Conservation (phyloP, 169 alveolate species). For the Eimeria praecox region DNA sequence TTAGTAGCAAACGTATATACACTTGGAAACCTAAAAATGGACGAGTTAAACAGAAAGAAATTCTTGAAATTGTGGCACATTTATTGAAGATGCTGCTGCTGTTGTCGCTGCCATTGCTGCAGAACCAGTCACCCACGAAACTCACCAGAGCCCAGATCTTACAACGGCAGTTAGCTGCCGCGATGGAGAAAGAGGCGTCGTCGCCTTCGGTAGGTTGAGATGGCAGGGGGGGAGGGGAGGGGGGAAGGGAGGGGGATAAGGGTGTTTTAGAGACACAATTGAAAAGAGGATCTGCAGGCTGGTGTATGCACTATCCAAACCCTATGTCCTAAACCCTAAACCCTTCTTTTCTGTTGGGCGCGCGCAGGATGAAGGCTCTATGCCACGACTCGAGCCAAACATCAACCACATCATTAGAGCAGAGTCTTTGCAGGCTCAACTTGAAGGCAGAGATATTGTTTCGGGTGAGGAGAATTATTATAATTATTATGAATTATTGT, state of each 20-base stretch:
- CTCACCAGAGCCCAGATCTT: constrained; percentile 76
- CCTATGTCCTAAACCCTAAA: not conserved
- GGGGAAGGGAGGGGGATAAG: no score
- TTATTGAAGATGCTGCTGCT: not conserved
- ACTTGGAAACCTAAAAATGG: no score
- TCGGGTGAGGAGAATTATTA: constrained; percentile 17
- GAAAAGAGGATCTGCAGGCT: not conserved
- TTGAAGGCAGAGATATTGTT: constrained; percentile 35
- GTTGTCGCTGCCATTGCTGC: not conserved
- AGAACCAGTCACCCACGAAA: constrained; percentile 58
- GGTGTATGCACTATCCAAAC: not conserved
- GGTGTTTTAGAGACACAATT: not conserved
- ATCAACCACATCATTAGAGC: constrained; percentile 70
- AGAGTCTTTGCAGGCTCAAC: constrained; percentile 64
- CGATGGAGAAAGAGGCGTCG: constrained; percentile 51
- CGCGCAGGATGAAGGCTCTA: constrained; percentile 56
- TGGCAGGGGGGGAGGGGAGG: no score
- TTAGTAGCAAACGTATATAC: not conserved
- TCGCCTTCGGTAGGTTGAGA: constrained; percentile 69
- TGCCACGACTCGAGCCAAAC: constrained; percentile 61
- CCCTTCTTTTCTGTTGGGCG: not conserved
- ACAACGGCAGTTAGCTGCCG: constrained; percentile 75
- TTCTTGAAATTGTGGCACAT: not conserved
- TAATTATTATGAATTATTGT: not conserved
- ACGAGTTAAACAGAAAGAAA: not conserved